Evolutionary conservation across 495 filamentous ascomycete species (phyloP), one percentile per base, ranked within the genome.

Genomic region (Neurospora pannonica): DNA sequence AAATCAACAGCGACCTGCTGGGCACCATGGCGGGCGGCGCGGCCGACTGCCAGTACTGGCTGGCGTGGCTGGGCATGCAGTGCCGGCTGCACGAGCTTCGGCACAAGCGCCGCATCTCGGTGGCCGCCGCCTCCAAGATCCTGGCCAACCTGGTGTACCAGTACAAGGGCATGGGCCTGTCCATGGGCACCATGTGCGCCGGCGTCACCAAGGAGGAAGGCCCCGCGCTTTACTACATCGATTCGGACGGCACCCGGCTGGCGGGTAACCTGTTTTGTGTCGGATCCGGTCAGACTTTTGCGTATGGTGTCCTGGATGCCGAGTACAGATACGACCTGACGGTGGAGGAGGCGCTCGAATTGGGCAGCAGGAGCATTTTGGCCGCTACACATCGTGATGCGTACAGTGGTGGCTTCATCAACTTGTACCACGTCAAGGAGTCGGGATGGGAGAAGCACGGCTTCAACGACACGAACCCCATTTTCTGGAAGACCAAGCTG

Each of bases 21-120:
- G 96, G 97, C 62, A 99, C 96, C 75, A 98, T 99, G 96, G 96
- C 96, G 74, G 96, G 96, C 81, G 97, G 97, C 85, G 96, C 96
- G 79, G 96, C 96, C 79, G 96, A 99, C 86, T 99, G 96, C 86
- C 96, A 98, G 90, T 98, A 97, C 87, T 99, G 96, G 96, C 91
- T 99, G 77, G 93, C 93, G 80, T 99, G 97, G 88, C 88, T 99
- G 76, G 96, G 96, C 74, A 97, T 98, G 91, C 94, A 98, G 87
- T 99, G 96, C 85, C 95, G 96, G 71, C 92, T 99, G 75, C 96
- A 98, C 84, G 96, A 99, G 86, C 95, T 99, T 78, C 94, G 96
- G 75, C 96, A 98, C 88, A 98, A 98, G 87, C 95, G 94, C 81
- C 93, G 96, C 78, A 99, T 99, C 85, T 94, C 93, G 70, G 96